A percentile compares a stretch with the other conserved stretches of the same genome.
Conservation (phyloP, 2,329 filamentous ascomycete species). For the Neocucurbitaria cava region DNA sequence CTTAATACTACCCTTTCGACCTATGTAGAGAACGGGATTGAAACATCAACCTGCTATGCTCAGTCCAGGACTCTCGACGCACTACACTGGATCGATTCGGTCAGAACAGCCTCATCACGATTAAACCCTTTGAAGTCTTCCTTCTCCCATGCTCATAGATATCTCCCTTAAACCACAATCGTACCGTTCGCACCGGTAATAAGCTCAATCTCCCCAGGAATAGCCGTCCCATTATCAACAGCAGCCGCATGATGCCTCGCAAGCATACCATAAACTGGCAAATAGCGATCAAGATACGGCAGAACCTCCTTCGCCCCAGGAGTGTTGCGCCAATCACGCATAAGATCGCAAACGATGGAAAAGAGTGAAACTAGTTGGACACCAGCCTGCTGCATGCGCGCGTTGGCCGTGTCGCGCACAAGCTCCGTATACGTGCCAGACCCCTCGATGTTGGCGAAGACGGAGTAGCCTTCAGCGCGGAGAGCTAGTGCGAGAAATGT, state of each 20-base stretch:
- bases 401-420: constrained; percentile 69
- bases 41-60: too few species aligned
- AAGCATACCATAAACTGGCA: constrained; percentile 69
- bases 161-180: constrained; percentile 9
- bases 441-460: constrained; percentile 76
- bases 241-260: constrained; percentile 68
- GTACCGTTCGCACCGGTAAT: constrained; percentile 28
- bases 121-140: not conserved
- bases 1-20: too few species aligned
- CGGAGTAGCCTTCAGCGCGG: constrained; percentile 72
- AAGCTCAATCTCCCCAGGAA: constrained; percentile 60
- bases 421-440: constrained; percentile 70
- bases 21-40: too few species aligned
- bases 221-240: constrained; percentile 64
- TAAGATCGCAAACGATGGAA: constrained; percentile 70
- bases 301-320: constrained; percentile 62
- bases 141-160: not conserved
- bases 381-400: constrained; percentile 70
- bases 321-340: constrained; percentile 72
- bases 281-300: constrained; percentile 69
- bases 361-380: constrained; percentile 70
- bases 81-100: too few species aligned
- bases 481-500: constrained; percentile 77
- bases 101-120: not conserved
- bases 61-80: too few species aligned